A percentile compares a stretch with the other conserved stretches of the same genome.
Conservation (phyloP, 2,329 filamentous ascomycete species). For the Botrytis sinoallii region DNA sequence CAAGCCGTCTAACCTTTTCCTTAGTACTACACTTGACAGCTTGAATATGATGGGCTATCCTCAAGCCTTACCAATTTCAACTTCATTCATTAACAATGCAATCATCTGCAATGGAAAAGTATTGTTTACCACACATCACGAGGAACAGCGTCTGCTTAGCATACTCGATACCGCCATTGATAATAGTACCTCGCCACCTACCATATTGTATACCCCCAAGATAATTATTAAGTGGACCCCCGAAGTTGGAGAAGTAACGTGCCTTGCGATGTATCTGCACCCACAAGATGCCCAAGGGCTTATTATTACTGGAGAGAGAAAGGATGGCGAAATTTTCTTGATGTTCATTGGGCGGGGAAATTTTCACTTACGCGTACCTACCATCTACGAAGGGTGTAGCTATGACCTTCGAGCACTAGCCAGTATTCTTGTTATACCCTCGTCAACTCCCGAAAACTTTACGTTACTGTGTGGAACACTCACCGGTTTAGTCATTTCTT, state of each 20-base stretch:
- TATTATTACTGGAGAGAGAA: not conserved
- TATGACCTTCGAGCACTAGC: conserved; percentile 26
- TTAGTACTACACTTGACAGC: conserved; percentile 6
- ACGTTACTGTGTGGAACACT: conserved; percentile 34
- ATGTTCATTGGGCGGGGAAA: not conserved
- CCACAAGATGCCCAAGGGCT: not conserved
- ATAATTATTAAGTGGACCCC: not conserved
- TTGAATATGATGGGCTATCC: conserved; percentile 7
- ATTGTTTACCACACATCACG: conserved; percentile 30
- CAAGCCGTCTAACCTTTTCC: not conserved
- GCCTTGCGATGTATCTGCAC: not conserved
- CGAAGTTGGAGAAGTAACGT: conserved; percentile 3
- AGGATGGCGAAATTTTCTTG: not conserved
- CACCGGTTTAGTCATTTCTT: conserved; percentile 32
- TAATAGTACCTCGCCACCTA: not conserved
- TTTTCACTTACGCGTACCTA: not conserved
- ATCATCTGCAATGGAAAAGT: conserved; percentile 28
- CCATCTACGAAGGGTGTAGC: not conserved
- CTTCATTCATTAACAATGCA: conserved; percentile 28
- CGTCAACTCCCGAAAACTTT: conserved; percentile 18
- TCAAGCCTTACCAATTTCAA: conserved; percentile 22
- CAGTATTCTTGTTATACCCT: conserved; percentile 29
- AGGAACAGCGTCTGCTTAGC: conserved; percentile 16
- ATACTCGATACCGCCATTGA: not conserved
- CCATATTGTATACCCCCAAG: not conserved